Base-by-base conservation (phyloP, 176 grass and related monocot species). In the Cocos nucifera region DNA sequence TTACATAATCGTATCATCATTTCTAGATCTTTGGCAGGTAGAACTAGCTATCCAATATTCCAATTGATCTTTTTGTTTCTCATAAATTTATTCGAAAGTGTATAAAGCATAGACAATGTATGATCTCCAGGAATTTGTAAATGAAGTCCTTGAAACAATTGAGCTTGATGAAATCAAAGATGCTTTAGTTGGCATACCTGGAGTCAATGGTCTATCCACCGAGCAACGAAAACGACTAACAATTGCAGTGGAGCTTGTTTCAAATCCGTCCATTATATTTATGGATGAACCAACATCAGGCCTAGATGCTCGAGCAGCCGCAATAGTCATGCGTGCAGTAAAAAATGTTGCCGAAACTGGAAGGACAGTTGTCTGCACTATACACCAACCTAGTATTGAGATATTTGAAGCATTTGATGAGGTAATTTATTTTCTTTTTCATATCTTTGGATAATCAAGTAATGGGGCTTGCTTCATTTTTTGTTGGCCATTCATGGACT, bases 271-370 rank as follows among this genome's bases (percentile, higher is more conserved):
- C 19, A 76, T 86, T 3, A 74, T 91, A 74, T 91, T 91, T 59
- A 86, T 91, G 83, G 88, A 91, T 65, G 88, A 91, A 30, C 87
- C 87, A 52, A 90, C 87, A 58, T 90, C 87, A 55, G 78, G 82
- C 3, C 53, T 90, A 54, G 87, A 90, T 49, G 87, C 82, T 53
- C 75, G 82, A 62, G 82, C 82, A 17, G 79, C 82, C 22, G 82
- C 87, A 48, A 82, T 90, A 30, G 86, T 82, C 54, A 89, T 89
- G 86, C 78, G 82, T 75, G 78, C 75, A 35, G 82, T 85, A 14
- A 85, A 85, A 80, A 89, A 82, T 16, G 78, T 85, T 54, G 61
- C 74, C n/a, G 74, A 85, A n/a, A 89, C 86, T 44, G 86, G 86
- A 64, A 71, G 86, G 61, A 89, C 86, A 29, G 77, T 89, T 56